Evolutionary conservation across 768 basidiomycete genomes (phyloP), one percentile per base, ranked within the genome.

Genomic region (Glaciozyma martinii): DNA sequence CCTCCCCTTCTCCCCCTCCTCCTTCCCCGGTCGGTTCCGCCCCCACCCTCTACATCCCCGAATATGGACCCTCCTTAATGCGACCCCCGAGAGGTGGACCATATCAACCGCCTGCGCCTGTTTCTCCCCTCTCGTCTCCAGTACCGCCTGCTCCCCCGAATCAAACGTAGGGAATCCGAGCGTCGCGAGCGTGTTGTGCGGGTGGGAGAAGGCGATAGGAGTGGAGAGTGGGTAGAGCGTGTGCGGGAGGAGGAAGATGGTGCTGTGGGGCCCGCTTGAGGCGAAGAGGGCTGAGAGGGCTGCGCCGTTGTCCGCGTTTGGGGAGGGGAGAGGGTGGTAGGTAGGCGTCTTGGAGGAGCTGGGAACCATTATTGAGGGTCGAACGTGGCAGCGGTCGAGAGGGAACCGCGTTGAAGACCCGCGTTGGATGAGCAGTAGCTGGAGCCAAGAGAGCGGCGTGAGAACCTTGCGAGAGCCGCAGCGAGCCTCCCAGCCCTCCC

Each of bases 151-250:
- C n/a, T 74, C 67, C 7, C 75, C 74, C 21, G 65, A 47, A 4
- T 76, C 77, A 56, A 71, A 65, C 18, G 69, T 67, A 6, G 79
- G 79, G 65, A 76, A 78, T 8, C 78, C 79, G n/a, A 73, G 68
- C 0, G 79, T 80, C 19, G 77, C 76, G 33, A 80, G 66, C 56
- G 78, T 76, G 42, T 78, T 78, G 49, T 75, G 73, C 27, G 76
- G 75, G 4, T 77, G 76, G 10, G 75, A 75, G 69, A 79, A 76
- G 42, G 75, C 65, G 70, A 79, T 77, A 5, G 76, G 71, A 0
- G 74, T 71, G 10, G 74, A 68, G 32, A 79, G 62, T 8, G 67
- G 68, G 61, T 78, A 77, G 12, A 66, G 46, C 16, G 72, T 67
- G 3, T 59, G 59, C 0, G 75, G 78, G 56, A 74, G 75, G 15